Conservation (phyloP, 2,329 filamentous ascomycete genomes). For the Fusarium newnesense region DNA sequence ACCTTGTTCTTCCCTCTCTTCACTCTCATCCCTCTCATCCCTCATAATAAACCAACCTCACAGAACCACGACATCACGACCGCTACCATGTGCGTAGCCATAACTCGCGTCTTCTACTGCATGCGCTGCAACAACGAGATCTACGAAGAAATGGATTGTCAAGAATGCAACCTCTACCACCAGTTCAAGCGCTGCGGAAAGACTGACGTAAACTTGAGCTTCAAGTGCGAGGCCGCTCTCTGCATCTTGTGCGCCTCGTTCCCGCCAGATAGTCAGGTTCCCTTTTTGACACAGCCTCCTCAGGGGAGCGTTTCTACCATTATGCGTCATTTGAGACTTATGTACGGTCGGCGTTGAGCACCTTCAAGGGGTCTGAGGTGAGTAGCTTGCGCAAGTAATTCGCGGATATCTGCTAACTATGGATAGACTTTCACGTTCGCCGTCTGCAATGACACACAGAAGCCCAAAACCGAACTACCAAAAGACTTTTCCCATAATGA, state of each 20-base stretch:
- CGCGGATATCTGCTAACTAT: too few relatives aligned
- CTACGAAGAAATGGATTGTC: not conserved
- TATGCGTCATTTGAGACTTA: not conserved
- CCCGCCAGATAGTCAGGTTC: not conserved
- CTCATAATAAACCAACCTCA: not conserved
- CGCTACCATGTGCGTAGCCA: not conserved
- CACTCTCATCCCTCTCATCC: not conserved
- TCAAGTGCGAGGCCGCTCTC: not conserved
- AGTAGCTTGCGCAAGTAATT: too few relatives aligned
- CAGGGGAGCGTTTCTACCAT: not conserved
- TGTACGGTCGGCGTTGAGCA: not conserved
- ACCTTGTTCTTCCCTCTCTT: too few relatives aligned
- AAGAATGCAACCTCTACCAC: not conserved
- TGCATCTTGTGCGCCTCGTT: not conserved
- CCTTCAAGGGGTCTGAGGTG: too few relatives aligned
- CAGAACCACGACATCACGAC: not conserved
- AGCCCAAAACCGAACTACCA: not conserved
- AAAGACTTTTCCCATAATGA: not conserved
- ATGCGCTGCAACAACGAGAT: not conserved
- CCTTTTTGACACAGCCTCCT: not conserved
- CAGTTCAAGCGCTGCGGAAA: not conserved
- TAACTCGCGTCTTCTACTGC: not conserved
- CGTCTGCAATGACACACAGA: accelerated
- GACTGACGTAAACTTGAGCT: not conserved
- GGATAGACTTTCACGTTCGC: not conserved